Evolutionary conservation across 441 rosid species (phyloP).

Genomic region (Cnidoscolus chayamansa): DNA sequence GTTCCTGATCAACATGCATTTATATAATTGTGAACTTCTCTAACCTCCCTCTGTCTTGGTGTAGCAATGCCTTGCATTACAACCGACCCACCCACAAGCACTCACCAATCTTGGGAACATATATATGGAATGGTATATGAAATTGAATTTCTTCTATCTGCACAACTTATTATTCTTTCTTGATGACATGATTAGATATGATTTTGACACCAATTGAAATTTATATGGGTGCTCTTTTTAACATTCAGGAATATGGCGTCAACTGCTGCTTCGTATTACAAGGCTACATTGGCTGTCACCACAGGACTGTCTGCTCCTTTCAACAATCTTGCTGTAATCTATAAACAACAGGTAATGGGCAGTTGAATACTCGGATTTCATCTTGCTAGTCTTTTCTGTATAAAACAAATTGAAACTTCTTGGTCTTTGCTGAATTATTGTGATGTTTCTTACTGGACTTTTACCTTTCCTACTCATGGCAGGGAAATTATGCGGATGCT

Average conservation of each 20-base stretch:
- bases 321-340: constrained; percentile 92
- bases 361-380: background rate
- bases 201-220: background rate
- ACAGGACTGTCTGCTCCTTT: constrained; percentile 97
- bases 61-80: constrained; percentile 94
- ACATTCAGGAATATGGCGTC: constrained; percentile 71
- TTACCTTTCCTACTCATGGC: constrained; percentile 18
- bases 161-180: background rate
- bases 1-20: constrained; percentile 4
- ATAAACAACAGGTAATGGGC: constrained; percentile 82
- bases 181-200: background rate
- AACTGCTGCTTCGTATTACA: constrained; percentile 83
- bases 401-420: background rate
- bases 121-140: constrained; percentile 90
- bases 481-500: constrained; percentile 97
- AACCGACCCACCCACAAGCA: constrained; percentile 95
- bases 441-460: background rate
- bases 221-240: constrained; percentile 16
- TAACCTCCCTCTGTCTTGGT: constrained; percentile 25
- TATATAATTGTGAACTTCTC: background rate
- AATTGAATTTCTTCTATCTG: constrained; percentile 13
- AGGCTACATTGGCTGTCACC: constrained; percentile 88
- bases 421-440: background rate
- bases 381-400: background rate
- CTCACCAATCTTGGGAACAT: constrained; percentile 96